Evolutionary conservation across 768 basidiomycete species (phyloP).

Genomic region (Kwoniella sp.): DNA sequence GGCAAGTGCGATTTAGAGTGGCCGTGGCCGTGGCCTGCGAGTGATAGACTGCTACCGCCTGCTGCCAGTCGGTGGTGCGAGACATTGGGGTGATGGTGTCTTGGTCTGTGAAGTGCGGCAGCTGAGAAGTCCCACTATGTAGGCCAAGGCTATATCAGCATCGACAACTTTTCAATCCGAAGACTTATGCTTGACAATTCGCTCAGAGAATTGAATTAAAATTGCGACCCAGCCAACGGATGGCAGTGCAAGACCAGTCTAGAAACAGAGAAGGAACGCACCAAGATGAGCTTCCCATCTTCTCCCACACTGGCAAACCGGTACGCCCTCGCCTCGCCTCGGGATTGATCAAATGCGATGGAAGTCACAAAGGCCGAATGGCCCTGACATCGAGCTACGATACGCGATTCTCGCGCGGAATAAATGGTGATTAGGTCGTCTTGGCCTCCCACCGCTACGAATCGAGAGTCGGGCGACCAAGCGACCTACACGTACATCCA

Average conservation of each 20-base stretch:
- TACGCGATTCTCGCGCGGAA: constrained; percentile 89
- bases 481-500: constrained; percentile 60
- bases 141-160: background rate
- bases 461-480: constrained; percentile 95
- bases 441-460: constrained; percentile 91
- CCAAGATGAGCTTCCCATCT: constrained; percentile 90
- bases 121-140: constrained; percentile 90
- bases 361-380: constrained; percentile 91
- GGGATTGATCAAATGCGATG: constrained; percentile 80
- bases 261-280: constrained; percentile 58
- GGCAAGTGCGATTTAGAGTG: constrained; percentile 58
- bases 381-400: constrained; percentile 94
- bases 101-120: constrained; percentile 84
- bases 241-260: no score
- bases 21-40: constrained; percentile 55
- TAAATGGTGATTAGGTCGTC: constrained; percentile 94
- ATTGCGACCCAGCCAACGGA: background rate
- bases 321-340: constrained; percentile 83
- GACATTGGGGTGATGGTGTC: constrained; percentile 58
- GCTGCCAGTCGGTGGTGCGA: constrained; percentile 72
- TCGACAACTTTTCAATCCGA: no score
- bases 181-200: background rate
- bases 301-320: constrained; percentile 95
- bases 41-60: constrained; percentile 70
- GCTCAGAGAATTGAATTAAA: no score